Conservation (phyloP, 2,329 filamentous ascomycete species). For the Microdochium nivale region DNA sequence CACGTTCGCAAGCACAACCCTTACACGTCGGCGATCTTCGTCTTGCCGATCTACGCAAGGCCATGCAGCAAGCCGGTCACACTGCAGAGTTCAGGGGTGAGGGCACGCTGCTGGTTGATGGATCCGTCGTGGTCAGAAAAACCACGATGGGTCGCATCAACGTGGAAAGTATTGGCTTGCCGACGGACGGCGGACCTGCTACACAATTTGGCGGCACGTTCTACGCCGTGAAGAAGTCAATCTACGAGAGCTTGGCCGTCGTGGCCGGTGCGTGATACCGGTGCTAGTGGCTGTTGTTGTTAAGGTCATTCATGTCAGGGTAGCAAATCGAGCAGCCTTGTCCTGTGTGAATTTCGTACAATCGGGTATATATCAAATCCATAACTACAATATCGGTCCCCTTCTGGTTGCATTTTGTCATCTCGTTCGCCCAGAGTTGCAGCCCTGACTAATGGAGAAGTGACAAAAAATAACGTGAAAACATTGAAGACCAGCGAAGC, state of each 20-base stretch:
- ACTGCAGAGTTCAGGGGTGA: constrained; percentile 89
- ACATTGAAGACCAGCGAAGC: too few species aligned
- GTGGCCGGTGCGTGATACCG: constrained; percentile 58
- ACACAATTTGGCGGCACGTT: constrained; percentile 57
- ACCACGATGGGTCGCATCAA: constrained; percentile 80
- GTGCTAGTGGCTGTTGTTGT: not conserved
- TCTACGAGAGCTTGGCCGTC: constrained; percentile 89
- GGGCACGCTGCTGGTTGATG: constrained; percentile 83
- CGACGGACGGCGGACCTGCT: constrained; percentile 28
- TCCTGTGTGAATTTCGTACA: too few species aligned
- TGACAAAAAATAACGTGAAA: too few species aligned
- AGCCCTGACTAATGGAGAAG: too few species aligned
- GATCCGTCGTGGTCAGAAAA: constrained; percentile 81
- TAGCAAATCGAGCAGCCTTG: too few species aligned
- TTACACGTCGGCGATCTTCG: constrained; percentile 91
- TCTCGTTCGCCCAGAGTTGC: too few species aligned
- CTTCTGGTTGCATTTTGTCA: too few species aligned
- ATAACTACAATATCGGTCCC: too few species aligned
- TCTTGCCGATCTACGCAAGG: constrained; percentile 75
- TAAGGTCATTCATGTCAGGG: too few species aligned
- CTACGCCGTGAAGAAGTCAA: constrained; percentile 78
- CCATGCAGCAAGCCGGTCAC: constrained; percentile 76
- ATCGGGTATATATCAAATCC: too few species aligned
- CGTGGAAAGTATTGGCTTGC: constrained; percentile 66
- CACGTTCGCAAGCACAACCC: constrained; percentile 71